phyloP scores from a whole-genome alignment of 495 filamentous ascomycete genomes.

The Penicillium canariense region DNA sequence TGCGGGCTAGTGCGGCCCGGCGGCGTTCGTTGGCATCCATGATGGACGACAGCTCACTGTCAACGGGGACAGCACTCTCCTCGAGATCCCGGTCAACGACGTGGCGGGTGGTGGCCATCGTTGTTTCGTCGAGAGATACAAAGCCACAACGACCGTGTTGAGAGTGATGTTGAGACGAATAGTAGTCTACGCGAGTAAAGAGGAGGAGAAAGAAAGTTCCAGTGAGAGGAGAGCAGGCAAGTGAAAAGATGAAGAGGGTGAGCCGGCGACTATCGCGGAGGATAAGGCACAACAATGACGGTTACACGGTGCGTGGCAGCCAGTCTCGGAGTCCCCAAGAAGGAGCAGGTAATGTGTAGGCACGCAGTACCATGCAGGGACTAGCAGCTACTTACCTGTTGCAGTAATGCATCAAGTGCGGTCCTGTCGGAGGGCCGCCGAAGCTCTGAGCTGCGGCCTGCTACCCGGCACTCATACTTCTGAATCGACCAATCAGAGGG shows the following conservation, averaged over 20 bases:
- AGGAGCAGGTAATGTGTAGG: no score
- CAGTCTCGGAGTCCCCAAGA: no score
- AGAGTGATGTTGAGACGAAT: neutral
- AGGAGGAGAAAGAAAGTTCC: neutral
- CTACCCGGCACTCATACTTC: neutral
- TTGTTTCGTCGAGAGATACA: neutral
- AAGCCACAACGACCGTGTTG: neutral
- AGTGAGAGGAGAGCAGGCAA: neutral
- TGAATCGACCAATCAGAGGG: neutral
- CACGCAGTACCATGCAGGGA: no score
- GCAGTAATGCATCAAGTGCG: no score
- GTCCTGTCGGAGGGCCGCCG: neutral
- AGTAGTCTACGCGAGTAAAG: no score
- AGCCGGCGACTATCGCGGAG: no score
- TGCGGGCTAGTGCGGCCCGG: constrained; percentile 70
- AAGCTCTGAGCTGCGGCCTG: neutral
- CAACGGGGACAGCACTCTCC: neutral
- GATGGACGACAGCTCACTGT: constrained; percentile 51
- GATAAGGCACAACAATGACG: neutral
- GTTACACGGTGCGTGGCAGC: neutral
- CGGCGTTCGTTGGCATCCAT: constrained; percentile 71
- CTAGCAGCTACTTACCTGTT: no score
- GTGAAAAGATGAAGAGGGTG: neutral
- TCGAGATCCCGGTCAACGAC: neutral
- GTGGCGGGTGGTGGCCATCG: neutral